Percentiles rank a stretch among this genome's conserved stretches.
These are phyloP conservation scores for Cutaneotrichosporon sp. DNA, from an alignment of 1,284 basidiomycete genomes.

Conservation along the genomic window DNA sequence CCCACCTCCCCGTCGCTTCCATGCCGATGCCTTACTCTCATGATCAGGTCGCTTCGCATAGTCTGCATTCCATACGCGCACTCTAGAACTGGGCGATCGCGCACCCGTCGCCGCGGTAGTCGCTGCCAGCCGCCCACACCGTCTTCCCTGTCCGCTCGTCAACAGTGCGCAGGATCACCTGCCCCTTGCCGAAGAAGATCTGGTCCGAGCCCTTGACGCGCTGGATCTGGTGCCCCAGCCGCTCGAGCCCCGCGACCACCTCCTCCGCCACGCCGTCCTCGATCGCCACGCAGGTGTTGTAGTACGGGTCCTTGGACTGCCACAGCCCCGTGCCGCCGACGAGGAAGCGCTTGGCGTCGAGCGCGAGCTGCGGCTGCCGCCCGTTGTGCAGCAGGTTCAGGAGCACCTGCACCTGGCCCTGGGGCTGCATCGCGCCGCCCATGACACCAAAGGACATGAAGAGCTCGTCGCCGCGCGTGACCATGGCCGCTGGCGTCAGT, in stretches of 20 bases:
- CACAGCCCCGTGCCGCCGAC: conserved; percentile 55
- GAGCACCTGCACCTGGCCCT: conserved; percentile 60
- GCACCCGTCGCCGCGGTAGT: conserved; percentile 35
- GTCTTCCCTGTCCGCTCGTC: conserved; percentile 28
- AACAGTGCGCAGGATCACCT: conserved; percentile 28
- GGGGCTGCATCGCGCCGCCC: conserved; percentile 58
- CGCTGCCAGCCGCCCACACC: conserved; percentile 33
- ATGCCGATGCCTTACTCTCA: too few species aligned
- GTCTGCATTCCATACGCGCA: conserved; percentile 24
- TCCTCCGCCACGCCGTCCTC: conserved; percentile 73
- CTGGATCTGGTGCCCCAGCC: conserved; percentile 82
- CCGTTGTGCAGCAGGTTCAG: conserved; percentile 59
- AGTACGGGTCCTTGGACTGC: conserved; percentile 53
- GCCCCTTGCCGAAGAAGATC: conserved; percentile 34
- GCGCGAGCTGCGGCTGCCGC: conserved; percentile 64
- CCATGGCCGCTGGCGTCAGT: conserved; percentile 64
- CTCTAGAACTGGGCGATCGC: conserved; percentile 30
- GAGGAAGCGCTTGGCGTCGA: conserved; percentile 91
- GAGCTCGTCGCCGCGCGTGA: conserved; percentile 73
- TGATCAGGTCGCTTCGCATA: background rate
- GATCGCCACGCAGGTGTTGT: conserved; percentile 76
- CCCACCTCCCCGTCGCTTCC: conserved; percentile 32
- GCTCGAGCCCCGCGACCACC: conserved; percentile 66
- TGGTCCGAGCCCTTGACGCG: conserved; percentile 40
- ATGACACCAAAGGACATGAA: conserved; percentile 92